A percentile compares a stretch with the other conserved stretches of the same genome.
Evolutionary conservation across 1,139 yeast genomes (phyloP).

Genomic region (Candida sojae): DNA sequence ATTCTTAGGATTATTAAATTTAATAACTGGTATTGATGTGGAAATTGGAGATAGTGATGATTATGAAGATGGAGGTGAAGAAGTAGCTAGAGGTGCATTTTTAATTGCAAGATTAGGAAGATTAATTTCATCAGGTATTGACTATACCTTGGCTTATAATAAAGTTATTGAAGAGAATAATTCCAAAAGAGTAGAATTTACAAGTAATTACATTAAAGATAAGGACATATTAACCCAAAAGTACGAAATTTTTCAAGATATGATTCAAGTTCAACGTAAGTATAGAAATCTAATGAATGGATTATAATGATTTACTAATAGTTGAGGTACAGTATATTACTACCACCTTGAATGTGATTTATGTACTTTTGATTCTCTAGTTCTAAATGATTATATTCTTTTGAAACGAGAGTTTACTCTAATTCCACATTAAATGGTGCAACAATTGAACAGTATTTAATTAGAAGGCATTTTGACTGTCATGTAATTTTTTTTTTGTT

Average conservation of each 20-base stretch:
- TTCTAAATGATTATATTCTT: too few relatives aligned
- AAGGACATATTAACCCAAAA: conserved; percentile 20
- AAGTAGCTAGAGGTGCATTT: conserved; percentile 42
- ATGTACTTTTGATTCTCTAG: too few relatives aligned
- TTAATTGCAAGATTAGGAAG: conserved; percentile 22
- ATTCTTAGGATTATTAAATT: conserved; percentile 32
- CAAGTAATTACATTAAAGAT: background rate
- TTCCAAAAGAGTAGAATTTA: background rate
- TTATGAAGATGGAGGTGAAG: conserved; percentile 16
- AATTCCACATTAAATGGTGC: too few relatives aligned
- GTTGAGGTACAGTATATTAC: background rate
- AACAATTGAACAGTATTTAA: too few relatives aligned
- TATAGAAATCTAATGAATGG: conserved; percentile 22
- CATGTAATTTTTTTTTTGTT: too few relatives aligned
- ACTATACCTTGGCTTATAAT: conserved; percentile 8
- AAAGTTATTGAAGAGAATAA: conserved; percentile 2
- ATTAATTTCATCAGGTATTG: background rate
- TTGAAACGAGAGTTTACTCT: too few relatives aligned
- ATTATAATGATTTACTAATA: background rate
- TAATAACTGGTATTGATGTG: conserved; percentile 24
- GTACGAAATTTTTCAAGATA: conserved; percentile 33
- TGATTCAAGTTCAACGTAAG: conserved; percentile 33
- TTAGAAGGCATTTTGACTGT: too few relatives aligned
- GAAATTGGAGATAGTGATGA: conserved; percentile 14
- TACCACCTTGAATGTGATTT: too few relatives aligned